Evolutionary conservation across 805 yeast genomes (phyloP).

Genomic region (Lachancea lanzarotensis): DNA sequence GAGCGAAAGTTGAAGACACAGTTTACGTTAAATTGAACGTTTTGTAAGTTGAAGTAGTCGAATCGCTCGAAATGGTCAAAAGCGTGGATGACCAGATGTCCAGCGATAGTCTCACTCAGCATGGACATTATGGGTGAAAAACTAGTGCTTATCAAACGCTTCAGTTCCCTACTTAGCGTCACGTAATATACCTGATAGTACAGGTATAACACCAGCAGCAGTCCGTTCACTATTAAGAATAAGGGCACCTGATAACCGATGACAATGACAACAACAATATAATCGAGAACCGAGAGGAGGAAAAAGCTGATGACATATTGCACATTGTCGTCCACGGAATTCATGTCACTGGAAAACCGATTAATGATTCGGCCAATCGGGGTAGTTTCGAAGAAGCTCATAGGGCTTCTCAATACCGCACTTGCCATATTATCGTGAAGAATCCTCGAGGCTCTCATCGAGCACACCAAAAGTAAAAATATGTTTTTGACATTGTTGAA

Average conservation of each 20-base stretch:
- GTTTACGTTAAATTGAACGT: slow-evolving; percentile 44
- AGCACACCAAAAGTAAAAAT: slow-evolving; percentile 45
- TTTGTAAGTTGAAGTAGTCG: slow-evolving; percentile 44
- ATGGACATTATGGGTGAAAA: slow-evolving; percentile 76
- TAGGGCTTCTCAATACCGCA: slow-evolving; percentile 51
- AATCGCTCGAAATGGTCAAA: slow-evolving; percentile 64
- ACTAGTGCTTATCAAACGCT: slow-evolving; percentile 62
- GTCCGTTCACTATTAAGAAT: slow-evolving; percentile 41
- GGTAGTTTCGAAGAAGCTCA: slow-evolving; percentile 63
- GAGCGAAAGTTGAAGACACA: slow-evolving; percentile 46
- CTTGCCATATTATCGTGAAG: slow-evolving; percentile 53
- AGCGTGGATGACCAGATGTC: slow-evolving; percentile 74
- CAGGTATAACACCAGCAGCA: slow-evolving; percentile 47
- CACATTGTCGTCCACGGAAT: slow-evolving; percentile 47
- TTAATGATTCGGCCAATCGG: slow-evolving; percentile 63
- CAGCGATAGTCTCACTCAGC: slow-evolving; percentile 72
- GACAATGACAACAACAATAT: slow-evolving; percentile 44
- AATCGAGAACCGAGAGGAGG: slow-evolving; percentile 39
- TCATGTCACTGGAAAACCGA: slow-evolving; percentile 58
- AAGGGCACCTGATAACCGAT: slow-evolving; percentile 50
- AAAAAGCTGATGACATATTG: slow-evolving; percentile 50
- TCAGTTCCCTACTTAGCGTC: slow-evolving; percentile 68
- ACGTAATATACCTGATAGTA: slow-evolving; percentile 69
- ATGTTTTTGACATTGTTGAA: slow-evolving; percentile 42
- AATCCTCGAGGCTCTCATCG: slow-evolving; percentile 48